These are phyloP conservation scores for Coemansia sp. DNA, from an alignment of 192 early-diverging fungal species.

Conservation along the genomic window DNA sequence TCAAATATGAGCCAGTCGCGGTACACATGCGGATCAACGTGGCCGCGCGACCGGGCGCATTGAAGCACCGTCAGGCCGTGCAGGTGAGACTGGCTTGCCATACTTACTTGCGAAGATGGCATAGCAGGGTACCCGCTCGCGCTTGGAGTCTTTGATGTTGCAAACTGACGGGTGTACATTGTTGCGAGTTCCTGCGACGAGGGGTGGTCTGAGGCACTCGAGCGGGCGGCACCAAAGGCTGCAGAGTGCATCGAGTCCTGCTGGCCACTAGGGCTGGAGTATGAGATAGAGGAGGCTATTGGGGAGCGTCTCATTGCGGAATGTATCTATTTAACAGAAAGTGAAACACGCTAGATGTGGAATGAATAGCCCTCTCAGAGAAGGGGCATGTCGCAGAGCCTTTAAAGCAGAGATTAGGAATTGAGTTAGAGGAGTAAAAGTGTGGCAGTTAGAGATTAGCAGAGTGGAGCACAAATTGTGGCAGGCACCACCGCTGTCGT, in stretches of 20 bases:
- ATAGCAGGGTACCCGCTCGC: conserved; percentile 45
- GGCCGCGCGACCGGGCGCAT: conserved; percentile 36
- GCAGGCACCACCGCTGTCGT: background rate
- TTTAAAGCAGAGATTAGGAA: background rate
- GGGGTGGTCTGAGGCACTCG: conserved; percentile 9
- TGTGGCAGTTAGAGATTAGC: background rate
- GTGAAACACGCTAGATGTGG: background rate
- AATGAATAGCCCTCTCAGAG: background rate
- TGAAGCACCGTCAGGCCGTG: conserved; percentile 48
- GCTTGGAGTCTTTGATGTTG: conserved; percentile 28
- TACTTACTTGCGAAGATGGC: conserved; percentile 24
- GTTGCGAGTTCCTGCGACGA: conserved; percentile 41
- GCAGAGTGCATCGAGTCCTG: conserved; percentile 42
- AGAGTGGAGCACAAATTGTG: background rate
- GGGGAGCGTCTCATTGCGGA: conserved; percentile 18
- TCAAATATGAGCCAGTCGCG: conserved; percentile 80
- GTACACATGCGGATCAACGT: conserved; percentile 57
- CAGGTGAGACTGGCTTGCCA: conserved; percentile 29
- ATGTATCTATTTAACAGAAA: background rate
- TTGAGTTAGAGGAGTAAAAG: background rate
- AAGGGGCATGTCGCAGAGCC: background rate
- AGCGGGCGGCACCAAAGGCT: conserved; percentile 23
- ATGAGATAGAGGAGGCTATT: background rate
- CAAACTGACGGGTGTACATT: conserved; percentile 54
- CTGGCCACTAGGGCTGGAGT: conserved; percentile 6